Base-by-base conservation (phyloP, 192 early-diverging fungal species). In the Podila verticillata region DNA sequence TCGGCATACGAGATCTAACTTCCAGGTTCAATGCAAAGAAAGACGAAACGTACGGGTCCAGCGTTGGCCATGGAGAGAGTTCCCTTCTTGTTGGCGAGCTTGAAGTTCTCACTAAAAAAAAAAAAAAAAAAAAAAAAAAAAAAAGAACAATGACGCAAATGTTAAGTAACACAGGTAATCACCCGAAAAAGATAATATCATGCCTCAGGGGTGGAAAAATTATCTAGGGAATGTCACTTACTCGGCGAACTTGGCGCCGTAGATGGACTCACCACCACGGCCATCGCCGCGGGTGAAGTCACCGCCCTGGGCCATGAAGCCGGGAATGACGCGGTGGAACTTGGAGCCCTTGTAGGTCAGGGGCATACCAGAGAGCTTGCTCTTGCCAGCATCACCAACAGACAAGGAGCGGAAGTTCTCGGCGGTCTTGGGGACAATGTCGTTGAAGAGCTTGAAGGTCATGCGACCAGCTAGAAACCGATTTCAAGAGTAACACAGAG, bases 371-470 rank as follows among this genome's bases (percentile, higher is more conserved):
- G 84, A 85, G 48, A 83, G 77, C 70, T 73, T 68, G 60, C 59
- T 69, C 69, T 81, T 86, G 48, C 89, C 89, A 68, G 87, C 82
- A 78, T 91, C 88, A 66, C 89, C 89, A 59, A 89, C 89, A 65
- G 87, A 90, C 57, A 94, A 82, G 32, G 88, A 88, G 51, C 89
- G 88, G 84, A 98, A 98, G 92, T 99, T 99, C 82, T 99, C 95
- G 36, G 92, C 92, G n/a, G 96, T 97, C 89, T 92, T 93, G 79
- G 97, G 97, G 22, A 93, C 92, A 36, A 92, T 89, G 70, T 98
- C 92, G 51, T 86, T 87, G 84, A 91, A 92, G 71, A 93, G 89
- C 87, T 87, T 84, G 83, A 89, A 89, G 66, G 83, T 83, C 84
- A 89, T 75, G 56, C 87, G 84, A 82, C 87, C 87, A 69, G 84